Evolutionary conservation across 2,329 filamentous ascomycete species (phyloP).

Genomic region (Talaromyces rugulosus): DNA sequence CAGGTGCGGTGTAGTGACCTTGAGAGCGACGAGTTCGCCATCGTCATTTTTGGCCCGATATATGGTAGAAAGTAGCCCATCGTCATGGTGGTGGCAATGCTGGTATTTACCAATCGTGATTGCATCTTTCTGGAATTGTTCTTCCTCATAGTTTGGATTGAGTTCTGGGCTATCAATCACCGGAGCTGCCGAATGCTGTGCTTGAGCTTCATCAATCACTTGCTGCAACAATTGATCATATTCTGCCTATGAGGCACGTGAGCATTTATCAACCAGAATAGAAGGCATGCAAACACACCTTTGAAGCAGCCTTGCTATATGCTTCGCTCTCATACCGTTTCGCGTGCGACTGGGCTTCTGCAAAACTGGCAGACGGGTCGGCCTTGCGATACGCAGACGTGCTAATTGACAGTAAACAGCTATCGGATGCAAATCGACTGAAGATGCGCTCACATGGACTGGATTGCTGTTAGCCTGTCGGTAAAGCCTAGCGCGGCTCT

Average conservation of each 20-base stretch:
- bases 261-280: slow-evolving; percentile 8
- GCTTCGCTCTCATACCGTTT: slow-evolving; percentile 57
- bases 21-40: slow-evolving; percentile 63
- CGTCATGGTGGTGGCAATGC: slow-evolving; percentile 53
- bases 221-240: slow-evolving; percentile 44
- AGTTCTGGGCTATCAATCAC: slow-evolving; percentile 22
- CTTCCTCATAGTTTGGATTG: slow-evolving; percentile 19
- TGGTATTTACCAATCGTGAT: slow-evolving; percentile 52
- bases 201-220: slow-evolving; percentile 31
- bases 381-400: slow-evolving; percentile 46
- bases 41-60: slow-evolving; percentile 59
- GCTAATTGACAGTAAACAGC: slow-evolving; percentile 26
- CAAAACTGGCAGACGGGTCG: slow-evolving; percentile 41
- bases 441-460: slow-evolving; percentile 52
- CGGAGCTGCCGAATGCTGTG: slow-evolving; percentile 17
- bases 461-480: slow-evolving; percentile 60
- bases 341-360: slow-evolving; percentile 54
- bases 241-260: slow-evolving; percentile 49
- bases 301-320: slow-evolving; percentile 34
- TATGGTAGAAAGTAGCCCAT: slow-evolving; percentile 77
- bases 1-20: slow-evolving; percentile 72
- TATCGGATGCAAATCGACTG: not conserved
- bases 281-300: slow-evolving; percentile 22
- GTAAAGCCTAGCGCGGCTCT: slow-evolving; percentile 52
- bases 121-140: slow-evolving; percentile 27